These are phyloP conservation scores for Penicillium maclennaniae DNA, from an alignment of 495 filamentous ascomycete genomes.

Conservation along the genomic window DNA sequence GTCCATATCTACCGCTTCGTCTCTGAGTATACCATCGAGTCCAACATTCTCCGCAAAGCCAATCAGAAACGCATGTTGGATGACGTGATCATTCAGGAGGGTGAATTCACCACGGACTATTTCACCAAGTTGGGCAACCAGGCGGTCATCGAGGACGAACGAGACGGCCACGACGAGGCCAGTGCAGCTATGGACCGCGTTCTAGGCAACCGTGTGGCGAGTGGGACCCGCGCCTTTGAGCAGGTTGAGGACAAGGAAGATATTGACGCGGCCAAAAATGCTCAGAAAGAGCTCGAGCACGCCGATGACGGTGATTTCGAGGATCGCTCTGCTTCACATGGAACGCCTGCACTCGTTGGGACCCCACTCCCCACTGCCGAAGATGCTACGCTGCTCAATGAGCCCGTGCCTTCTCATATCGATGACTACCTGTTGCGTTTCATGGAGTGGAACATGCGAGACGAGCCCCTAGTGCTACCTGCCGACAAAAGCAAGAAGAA, in stretches of 20 bases:
- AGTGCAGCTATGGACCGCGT: constrained; percentile 85
- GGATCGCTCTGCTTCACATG: constrained; percentile 57
- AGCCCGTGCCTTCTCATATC: constrained; percentile 50
- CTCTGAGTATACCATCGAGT: constrained; percentile 96
- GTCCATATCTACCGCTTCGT: constrained; percentile 98
- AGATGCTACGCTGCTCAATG: constrained; percentile 12
- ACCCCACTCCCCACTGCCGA: constrained; percentile 25
- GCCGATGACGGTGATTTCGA: constrained; percentile 89
- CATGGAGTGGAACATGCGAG: constrained; percentile 73
- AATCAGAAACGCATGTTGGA: constrained; percentile 98
- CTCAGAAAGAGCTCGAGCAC: constrained; percentile 81
- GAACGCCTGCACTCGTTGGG: constrained; percentile 31
- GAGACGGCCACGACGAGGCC: constrained; percentile 58
- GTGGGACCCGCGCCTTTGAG: constrained; percentile 65
- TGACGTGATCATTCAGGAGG: constrained; percentile 97
- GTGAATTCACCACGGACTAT: constrained; percentile 97
- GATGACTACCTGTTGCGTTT: constrained; percentile 84
- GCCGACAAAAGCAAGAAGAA: constrained; percentile 78
- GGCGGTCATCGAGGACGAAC: constrained; percentile 64
- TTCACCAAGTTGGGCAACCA: constrained; percentile 74
- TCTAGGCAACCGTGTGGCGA: constrained; percentile 55
- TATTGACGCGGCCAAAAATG: constrained; percentile 76
- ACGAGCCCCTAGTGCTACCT: constrained; percentile 74
- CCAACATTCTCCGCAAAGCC: constrained; percentile 94
- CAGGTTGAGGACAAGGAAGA: constrained; percentile 93